Evolutionary conservation across 2,329 filamentous ascomycete genomes (phyloP), one percentile per base, ranked within the genome.

Genomic region (Epichloe gansuensis): DNA sequence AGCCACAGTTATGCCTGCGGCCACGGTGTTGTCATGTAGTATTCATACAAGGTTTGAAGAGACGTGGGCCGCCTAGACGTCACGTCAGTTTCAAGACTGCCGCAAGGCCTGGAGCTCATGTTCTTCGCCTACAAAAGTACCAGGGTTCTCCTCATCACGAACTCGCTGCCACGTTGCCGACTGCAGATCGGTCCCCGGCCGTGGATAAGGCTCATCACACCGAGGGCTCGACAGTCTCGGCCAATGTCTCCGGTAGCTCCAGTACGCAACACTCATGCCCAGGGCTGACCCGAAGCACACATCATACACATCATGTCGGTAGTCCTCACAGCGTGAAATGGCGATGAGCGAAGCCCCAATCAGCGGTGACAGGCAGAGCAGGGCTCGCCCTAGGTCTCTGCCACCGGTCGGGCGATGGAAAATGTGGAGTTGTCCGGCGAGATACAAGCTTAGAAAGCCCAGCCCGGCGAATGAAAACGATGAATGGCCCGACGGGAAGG

Each of bases 391-490:
- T 8, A 84, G 68, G 55, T 82, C 79, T 6, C 74, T 72, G 15
- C 69, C 70, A 4, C 69, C 69, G 0, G 63, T 56, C 49, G 63
- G 61, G 49, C 72, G 67, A 35, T 71, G 70, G 53, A 78, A 84
- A 43, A 84, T 72, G 55, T 76, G 74, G 47, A 83, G 68, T 64
- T 85, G 82, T 3, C 84, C 84, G 1, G 82, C 81, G 31, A 88
- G 70, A 63, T 85, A 88, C 27, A 87, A 69, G 23, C 80, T 76
- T 17, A 89, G 68, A 62, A 87, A 93, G 3, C 87, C 87, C 9
- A 94, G 72, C 0, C 88, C 88, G 3, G 81, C 79, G 63, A 93
- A 94, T 1, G 85, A 77, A 63, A 90, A 90, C 54, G 82, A 87
- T 12, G 80, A 84, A 66, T 94, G 88, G 1, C 88, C 88, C 2